Percentiles rank a stretch among this genome's conserved stretches.
phyloP scores from a whole-genome alignment of 331 rosid genomes.

The Erythrophleum ivorense region DNA sequence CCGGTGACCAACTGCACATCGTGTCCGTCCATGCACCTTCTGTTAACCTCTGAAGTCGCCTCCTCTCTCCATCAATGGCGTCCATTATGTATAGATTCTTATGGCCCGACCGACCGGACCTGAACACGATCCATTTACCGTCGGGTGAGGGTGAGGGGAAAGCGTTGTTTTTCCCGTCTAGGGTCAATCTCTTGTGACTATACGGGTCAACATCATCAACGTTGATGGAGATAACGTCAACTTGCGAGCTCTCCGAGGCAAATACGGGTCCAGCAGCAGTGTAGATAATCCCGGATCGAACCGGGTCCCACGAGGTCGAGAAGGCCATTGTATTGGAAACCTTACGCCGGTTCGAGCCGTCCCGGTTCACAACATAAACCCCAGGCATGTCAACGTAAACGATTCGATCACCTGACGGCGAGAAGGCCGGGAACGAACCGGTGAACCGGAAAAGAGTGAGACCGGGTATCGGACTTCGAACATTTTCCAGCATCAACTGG shows the following conservation, averaged over 20 bases:
- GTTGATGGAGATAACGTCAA: conserved; percentile 67
- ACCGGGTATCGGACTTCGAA: conserved; percentile 58
- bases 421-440: conserved; percentile 84
- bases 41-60: conserved; percentile 56
- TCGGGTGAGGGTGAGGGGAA: conserved; percentile 79
- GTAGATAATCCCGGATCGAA: conserved; percentile 66
- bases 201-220: conserved; percentile 43
- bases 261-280: conserved; percentile 71
- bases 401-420: conserved; percentile 68
- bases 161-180: conserved; percentile 79
- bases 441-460: conserved; percentile 64
- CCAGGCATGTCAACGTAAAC: conserved; percentile 74
- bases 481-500: conserved; percentile 59
- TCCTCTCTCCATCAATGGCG: conserved; percentile 61
- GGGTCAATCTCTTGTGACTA: conserved; percentile 57
- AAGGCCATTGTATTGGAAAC: conserved; percentile 60
- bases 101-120: conserved; percentile 76
- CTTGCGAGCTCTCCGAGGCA: conserved; percentile 64
- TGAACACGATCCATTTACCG: conserved; percentile 82
- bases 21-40: conserved; percentile 85
- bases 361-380: conserved; percentile 61
- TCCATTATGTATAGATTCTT: conserved; percentile 87
- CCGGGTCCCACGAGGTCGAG: conserved; percentile 75
- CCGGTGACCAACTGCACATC: conserved; percentile 89
- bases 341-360: conserved; percentile 69